phyloP scores from a whole-genome alignment of 345 rosid genomes.

The Heritiera fomes region DNA sequence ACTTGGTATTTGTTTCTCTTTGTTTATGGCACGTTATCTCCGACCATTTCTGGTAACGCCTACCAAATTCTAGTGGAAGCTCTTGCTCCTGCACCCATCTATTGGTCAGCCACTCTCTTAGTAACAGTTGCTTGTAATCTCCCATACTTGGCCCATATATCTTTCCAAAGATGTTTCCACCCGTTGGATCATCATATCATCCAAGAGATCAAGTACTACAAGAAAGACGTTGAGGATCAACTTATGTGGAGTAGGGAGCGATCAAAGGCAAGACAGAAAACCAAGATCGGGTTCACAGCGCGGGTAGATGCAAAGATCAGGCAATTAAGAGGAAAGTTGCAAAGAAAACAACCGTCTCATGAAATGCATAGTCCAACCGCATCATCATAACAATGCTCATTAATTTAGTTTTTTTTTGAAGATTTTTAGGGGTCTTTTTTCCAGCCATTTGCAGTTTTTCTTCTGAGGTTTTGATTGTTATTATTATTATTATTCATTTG shows the following conservation, averaged over 20 bases:
- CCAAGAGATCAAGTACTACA: slow-evolving; percentile 88
- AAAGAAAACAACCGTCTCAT: slow-evolving; percentile 55
- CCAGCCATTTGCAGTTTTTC: slow-evolving; percentile 29
- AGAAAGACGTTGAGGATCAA: slow-evolving; percentile 71
- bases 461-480: slow-evolving; percentile 1
- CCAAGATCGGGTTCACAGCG: slow-evolving; percentile 93
- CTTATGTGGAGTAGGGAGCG: slow-evolving; percentile 87
- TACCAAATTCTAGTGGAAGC: slow-evolving; percentile 71
- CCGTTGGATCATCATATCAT: slow-evolving; percentile 96
- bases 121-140: slow-evolving; percentile 66
- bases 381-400: slow-evolving; percentile 38
- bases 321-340: slow-evolving; percentile 61
- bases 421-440: slow-evolving; percentile 21
- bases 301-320: slow-evolving; percentile 96
- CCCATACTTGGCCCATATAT: slow-evolving; percentile 61
- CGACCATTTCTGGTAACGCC: slow-evolving; percentile 56
- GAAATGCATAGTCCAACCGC: slow-evolving; percentile 38
- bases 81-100: slow-evolving; percentile 79
- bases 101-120: slow-evolving; percentile 70
- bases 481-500: slow-evolving; percentile 26
- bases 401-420: slow-evolving; percentile 13
- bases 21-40: slow-evolving; percentile 64
- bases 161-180: slow-evolving; percentile 72
- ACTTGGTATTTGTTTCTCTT: slow-evolving; percentile 79
- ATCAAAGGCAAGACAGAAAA: slow-evolving; percentile 84